phyloP scores from a whole-genome alignment of 441 rosid genomes.

The Monsonia emarginata region DNA sequence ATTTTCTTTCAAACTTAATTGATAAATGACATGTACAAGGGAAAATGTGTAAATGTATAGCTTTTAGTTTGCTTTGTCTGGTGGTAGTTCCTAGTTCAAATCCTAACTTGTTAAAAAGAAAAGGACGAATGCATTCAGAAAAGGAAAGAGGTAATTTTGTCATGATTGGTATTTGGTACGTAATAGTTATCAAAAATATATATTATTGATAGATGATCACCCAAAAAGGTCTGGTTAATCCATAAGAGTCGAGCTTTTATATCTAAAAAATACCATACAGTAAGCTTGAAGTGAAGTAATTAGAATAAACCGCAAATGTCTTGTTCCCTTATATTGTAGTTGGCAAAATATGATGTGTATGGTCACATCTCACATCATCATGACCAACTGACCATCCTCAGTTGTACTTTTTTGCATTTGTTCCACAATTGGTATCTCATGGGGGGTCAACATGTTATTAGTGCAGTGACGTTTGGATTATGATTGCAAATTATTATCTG shows the following conservation, averaged over 20 bases:
- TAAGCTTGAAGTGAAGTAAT: neutral
- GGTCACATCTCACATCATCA: neutral
- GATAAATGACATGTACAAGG: neutral
- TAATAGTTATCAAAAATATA: neutral
- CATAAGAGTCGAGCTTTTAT: neutral
- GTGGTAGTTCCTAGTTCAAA: neutral
- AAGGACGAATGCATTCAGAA: neutral
- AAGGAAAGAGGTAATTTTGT: neutral
- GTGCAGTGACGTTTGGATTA: conserved; percentile 11
- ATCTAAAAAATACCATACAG: neutral
- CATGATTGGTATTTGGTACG: neutral
- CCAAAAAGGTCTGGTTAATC: neutral
- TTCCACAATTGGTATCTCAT: neutral
- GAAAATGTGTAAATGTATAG: neutral
- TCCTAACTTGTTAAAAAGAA: neutral
- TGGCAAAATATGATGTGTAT: neutral
- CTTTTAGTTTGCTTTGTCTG: neutral
- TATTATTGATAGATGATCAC: no score
- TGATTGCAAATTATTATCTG: neutral
- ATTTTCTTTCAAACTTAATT: neutral
- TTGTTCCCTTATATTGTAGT: neutral
- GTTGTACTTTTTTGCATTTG: neutral
- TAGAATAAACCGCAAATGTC: neutral
- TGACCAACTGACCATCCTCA: neutral
- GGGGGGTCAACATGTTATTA: neutral